phyloP scores from a whole-genome alignment of 345 rosid genomes.

The Citrus sinensis region DNA sequence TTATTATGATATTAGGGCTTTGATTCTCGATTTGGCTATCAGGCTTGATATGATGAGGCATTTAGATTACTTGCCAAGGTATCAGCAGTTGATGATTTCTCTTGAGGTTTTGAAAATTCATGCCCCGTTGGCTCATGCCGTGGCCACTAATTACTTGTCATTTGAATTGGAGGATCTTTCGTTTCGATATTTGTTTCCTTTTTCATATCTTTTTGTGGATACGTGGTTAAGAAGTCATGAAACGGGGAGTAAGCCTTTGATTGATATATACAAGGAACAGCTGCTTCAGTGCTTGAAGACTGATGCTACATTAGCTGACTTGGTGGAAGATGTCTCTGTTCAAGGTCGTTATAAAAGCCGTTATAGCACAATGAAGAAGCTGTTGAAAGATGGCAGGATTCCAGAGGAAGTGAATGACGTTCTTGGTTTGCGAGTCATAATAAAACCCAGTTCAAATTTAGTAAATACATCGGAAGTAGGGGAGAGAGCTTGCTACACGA shows the following conservation, averaged over 20 bases:
- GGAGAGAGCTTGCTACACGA: conserved; percentile 65
- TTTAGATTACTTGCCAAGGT: conserved; percentile 71
- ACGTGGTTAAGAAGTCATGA: conserved; percentile 75
- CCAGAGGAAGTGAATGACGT: conserved; percentile 86
- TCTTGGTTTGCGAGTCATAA: conserved; percentile 73
- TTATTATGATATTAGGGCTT: conserved; percentile 83
- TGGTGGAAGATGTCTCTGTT: conserved; percentile 62
- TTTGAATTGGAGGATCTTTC: conserved; percentile 91
- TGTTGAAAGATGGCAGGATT: conserved; percentile 78
- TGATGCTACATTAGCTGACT: conserved; percentile 44
- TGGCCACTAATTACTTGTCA: conserved; percentile 60
- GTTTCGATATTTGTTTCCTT: conserved; percentile 73
- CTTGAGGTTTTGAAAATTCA: conserved; percentile 79
- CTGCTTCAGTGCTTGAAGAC: conserved; percentile 53
- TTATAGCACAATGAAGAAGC: conserved; percentile 94
- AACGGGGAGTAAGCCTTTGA: conserved; percentile 56
- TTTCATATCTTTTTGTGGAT: conserved; percentile 73
- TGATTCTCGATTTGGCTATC: conserved; percentile 66
- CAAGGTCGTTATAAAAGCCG: conserved; percentile 83
- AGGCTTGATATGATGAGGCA: conserved; percentile 91
- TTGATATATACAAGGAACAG: conserved; percentile 60
- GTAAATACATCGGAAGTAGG: conserved; percentile 34
- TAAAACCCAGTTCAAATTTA: conserved; percentile 46
- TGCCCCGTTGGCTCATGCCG: conserved; percentile 87
- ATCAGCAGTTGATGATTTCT: conserved; percentile 64